phyloP scores from a whole-genome alignment of 176 grass and related monocot species.

The Avena insularis region DNA sequence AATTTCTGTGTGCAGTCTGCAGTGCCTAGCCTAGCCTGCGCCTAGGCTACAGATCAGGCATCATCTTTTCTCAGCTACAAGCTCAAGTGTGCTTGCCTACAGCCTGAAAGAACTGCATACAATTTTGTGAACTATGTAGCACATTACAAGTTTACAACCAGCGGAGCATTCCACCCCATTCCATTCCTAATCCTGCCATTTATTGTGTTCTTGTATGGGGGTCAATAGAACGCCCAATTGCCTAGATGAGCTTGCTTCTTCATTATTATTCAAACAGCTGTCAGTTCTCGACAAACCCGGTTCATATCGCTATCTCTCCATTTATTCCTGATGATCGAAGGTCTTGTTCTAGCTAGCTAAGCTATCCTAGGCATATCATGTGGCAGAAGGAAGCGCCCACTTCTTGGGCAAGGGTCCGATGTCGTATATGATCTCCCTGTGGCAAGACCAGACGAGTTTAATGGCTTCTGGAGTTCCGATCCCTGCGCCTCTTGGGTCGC shows the following conservation, averaged over 20 bases:
- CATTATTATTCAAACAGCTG: not conserved
- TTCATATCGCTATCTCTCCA: not conserved
- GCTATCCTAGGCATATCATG: conserved; percentile 35
- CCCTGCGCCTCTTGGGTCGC: conserved; percentile 89
- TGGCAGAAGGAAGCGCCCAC: conserved; percentile 72
- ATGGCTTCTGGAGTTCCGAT: conserved; percentile 97
- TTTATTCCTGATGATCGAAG: no score
- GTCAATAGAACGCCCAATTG: not conserved
- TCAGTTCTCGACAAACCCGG: not conserved
- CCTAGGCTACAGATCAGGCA: not conserved
- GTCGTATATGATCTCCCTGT: conserved; percentile 95
- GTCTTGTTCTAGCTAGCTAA: not conserved
- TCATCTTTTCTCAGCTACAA: not conserved
- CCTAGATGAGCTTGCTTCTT: not conserved
- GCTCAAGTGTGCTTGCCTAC: not conserved
- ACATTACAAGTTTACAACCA: not conserved
- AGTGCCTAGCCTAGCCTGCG: not conserved
- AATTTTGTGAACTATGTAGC: no score
- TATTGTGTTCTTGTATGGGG: conserved; percentile 2
- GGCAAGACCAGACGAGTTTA: conserved; percentile 97
- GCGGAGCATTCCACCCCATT: not conserved
- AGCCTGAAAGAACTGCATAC: not conserved
- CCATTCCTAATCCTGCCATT: not conserved
- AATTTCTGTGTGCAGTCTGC: not conserved
- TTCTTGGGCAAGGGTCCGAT: conserved; percentile 62